Conservation (phyloP, 192 early-diverging fungal genomes). For the Pilobolus umbonatus region DNA sequence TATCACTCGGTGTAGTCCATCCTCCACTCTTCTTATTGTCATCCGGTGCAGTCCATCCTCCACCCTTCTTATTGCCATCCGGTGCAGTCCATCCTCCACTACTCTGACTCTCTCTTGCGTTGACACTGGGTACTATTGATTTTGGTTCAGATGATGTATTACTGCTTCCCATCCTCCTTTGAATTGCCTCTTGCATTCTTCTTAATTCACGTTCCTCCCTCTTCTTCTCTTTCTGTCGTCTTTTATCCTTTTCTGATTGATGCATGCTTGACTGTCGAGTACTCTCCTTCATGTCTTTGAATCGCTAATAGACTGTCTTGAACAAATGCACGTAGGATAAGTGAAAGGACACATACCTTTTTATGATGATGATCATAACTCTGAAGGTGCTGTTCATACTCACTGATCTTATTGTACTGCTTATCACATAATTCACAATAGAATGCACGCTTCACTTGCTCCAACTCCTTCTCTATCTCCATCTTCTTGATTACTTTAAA, state of each 20-base stretch:
- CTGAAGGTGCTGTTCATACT: constrained; percentile 72
- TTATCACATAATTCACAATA: constrained; percentile 78
- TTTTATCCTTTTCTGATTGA: constrained; percentile 35
- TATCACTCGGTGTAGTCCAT: no score
- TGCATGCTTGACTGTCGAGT: constrained; percentile 31
- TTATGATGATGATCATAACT: constrained; percentile 79
- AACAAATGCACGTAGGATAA: constrained; percentile 15
- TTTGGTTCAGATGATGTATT: not conserved
- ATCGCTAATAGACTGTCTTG: constrained; percentile 48
- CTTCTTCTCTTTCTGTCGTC: constrained; percentile 58
- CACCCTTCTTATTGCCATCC: not conserved
- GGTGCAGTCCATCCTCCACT: constrained; percentile 8
- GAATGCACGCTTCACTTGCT: constrained; percentile 67
- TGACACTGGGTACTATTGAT: not conserved
- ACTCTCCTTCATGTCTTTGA: constrained; percentile 74
- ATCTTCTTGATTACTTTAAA: constrained; percentile 45
- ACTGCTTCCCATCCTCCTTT: constrained; percentile 35
- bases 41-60: not conserved
- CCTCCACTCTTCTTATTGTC: not conserved
- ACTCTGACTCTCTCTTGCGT: not conserved
- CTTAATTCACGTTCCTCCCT: constrained; percentile 66
- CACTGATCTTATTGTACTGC: constrained; percentile 70
- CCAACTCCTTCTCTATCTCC: constrained; percentile 48
- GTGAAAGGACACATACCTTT: no score
- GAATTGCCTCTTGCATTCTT: constrained; percentile 60